Percentiles rank a stretch among this genome's conserved stretches.
These are phyloP conservation scores for Pythium aphanidermatum DNA, from an alignment of 352 stramenopile species.

Conservation along the genomic window DNA sequence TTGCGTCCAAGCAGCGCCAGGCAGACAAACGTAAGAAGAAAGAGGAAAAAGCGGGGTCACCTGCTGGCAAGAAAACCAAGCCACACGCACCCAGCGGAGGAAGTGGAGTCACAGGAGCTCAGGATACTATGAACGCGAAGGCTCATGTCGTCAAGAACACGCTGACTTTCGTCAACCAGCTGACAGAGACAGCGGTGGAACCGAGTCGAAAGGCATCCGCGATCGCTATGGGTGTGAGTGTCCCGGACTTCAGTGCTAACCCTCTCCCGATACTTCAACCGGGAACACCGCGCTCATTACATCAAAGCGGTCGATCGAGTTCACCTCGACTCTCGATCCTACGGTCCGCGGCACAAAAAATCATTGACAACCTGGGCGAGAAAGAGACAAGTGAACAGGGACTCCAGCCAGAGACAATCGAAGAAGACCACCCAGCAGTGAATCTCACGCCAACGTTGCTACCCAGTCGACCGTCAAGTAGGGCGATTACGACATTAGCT, in stretches of 20 bases:
- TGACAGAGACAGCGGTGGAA: conserved; percentile 12
- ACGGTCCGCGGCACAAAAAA: no score
- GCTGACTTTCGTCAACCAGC: conserved; percentile 29
- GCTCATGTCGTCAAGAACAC: conserved; percentile 43
- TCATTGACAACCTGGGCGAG: no score
- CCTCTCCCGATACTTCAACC: not conserved
- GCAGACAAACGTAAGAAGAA: conserved; percentile 44
- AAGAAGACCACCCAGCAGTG: no score
- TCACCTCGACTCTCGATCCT: no score
- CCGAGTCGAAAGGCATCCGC: conserved; percentile 14
- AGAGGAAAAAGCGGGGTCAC: conserved; percentile 7
- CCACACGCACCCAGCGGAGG: not conserved
- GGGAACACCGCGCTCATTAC: no score
- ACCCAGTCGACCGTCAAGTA: no score
- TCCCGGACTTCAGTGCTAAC: not conserved
- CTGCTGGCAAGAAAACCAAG: conserved; percentile 16
- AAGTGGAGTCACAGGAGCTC: not conserved
- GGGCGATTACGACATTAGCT: no score
- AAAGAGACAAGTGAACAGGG: no score
- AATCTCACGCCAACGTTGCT: no score
- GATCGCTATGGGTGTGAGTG: conserved; percentile 1
- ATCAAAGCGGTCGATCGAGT: no score
- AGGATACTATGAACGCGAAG: conserved; percentile 29
- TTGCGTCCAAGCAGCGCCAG: conserved; percentile 53
- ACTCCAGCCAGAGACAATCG: no score